Percentiles rank a stretch among this genome's conserved stretches.
Conservation (phyloP, 768 basidiomycete species). For the Mycena floridula region DNA sequence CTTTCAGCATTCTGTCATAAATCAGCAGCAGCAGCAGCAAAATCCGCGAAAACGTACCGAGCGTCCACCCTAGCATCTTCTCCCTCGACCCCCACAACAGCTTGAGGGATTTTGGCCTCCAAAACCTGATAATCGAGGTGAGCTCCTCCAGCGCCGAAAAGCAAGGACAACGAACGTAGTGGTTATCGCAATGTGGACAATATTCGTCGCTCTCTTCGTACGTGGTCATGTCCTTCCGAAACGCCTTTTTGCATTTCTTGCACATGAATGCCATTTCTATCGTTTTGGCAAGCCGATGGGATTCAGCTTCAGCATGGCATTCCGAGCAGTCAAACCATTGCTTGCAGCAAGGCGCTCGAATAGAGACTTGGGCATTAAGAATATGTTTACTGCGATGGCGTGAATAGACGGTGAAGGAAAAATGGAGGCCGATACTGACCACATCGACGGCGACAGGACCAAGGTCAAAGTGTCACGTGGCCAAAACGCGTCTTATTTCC, state of each 20-base stretch:
- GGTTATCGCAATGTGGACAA: conserved; percentile 98
- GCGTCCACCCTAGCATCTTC: conserved; percentile 87
- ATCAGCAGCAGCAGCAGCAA: conserved; percentile 4
- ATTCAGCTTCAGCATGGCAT: conserved; percentile 84
- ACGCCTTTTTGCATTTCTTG: conserved; percentile 93
- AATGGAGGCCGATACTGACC: neutral
- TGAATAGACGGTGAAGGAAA: neutral
- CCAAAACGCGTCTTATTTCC: neutral
- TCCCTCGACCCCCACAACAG: conserved; percentile 81
- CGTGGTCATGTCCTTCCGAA: conserved; percentile 86
- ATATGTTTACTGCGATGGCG: conserved; percentile 75
- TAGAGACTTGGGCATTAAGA: conserved; percentile 92
- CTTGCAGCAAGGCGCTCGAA: conserved; percentile 96
- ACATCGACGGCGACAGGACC: neutral
- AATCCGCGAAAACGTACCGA: conserved; percentile 44
- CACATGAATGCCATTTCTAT: conserved; percentile 81
- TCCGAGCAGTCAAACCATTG: conserved; percentile 97
- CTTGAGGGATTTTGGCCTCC: conserved; percentile 87
- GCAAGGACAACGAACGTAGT: conserved; percentile 67
- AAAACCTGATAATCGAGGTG: conserved; percentile 52
- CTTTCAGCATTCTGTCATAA: conserved; percentile 73
- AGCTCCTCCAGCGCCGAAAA: neutral
- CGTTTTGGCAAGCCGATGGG: conserved; percentile 67
- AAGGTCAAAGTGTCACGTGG: neutral
- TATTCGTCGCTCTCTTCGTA: conserved; percentile 98